These are phyloP conservation scores for Pyrus communis DNA, from an alignment of 306 rosid species.

Conservation along the genomic window DNA sequence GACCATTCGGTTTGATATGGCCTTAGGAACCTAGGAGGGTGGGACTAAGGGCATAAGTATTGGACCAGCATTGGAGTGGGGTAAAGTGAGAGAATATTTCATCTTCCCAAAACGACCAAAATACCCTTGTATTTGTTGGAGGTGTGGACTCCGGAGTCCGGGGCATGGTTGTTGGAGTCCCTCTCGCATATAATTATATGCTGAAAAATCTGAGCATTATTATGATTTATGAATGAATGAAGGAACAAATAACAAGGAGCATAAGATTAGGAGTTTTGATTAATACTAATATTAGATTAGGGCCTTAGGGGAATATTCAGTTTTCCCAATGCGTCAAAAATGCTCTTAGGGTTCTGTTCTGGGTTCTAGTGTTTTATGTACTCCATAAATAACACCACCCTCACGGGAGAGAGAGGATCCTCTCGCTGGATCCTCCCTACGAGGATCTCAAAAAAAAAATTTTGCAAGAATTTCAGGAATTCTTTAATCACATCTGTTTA, in stretches of 20 bases:
- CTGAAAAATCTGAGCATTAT: not conserved
- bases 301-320: slow-evolving; percentile 50
- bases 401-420: no score
- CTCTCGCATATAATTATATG: not conserved
- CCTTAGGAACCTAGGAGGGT: not conserved
- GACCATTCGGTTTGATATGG: no score
- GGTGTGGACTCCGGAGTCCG: not conserved
- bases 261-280: not conserved
- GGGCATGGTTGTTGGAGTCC: not conserved
- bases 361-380: slow-evolving; percentile 24
- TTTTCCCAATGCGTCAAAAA: slow-evolving; percentile 88
- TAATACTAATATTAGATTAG: not conserved
- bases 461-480: no score
- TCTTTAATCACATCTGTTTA: no score
- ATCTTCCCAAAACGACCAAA: slow-evolving; percentile 20
- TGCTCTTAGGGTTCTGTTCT: slow-evolving; percentile 45
- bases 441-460: no score
- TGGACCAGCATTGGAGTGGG: no score
- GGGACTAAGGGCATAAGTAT: not conserved
- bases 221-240: no score
- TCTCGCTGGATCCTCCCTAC: no score
- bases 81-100: not conserved
- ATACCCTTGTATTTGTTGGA: slow-evolving; percentile 5
- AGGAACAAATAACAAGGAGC: no score
- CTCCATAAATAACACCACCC: slow-evolving; percentile 14